These are phyloP conservation scores for Gastrodia elata DNA, from an alignment of 106 monocot genomes.

Conservation along the genomic window DNA sequence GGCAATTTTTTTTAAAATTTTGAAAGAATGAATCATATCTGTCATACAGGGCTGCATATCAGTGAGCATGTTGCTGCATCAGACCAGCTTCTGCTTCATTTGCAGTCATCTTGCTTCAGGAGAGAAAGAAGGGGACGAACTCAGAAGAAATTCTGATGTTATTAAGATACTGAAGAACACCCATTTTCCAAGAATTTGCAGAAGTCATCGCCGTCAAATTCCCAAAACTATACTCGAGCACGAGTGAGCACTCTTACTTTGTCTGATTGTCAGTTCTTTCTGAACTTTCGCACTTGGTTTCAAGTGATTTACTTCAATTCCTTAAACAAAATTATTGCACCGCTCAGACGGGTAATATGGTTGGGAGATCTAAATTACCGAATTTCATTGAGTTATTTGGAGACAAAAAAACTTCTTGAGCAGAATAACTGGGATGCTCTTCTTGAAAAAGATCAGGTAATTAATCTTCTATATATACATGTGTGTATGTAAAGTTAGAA, in stretches of 20 bases:
- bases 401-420: constrained; percentile 36
- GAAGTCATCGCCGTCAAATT: constrained; percentile 14
- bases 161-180: constrained; percentile 42
- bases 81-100: constrained; percentile 57
- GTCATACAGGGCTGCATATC: constrained; percentile 45
- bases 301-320: too few species aligned
- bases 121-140: constrained; percentile 63
- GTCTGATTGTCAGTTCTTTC: neutral
- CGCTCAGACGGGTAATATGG: constrained; percentile 48
- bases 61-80: constrained; percentile 56
- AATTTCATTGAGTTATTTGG: constrained; percentile 40
- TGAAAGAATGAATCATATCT: neutral
- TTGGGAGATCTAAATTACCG: constrained; percentile 58
- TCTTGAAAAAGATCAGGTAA: constrained; percentile 55
- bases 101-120: constrained; percentile 62
- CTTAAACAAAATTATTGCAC: constrained; percentile 2
- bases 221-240: constrained; percentile 40
- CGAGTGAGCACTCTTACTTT: constrained; percentile 22
- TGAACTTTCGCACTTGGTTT: too few species aligned
- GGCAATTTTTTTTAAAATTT: too few species aligned
- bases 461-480: neutral
- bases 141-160: constrained; percentile 55
- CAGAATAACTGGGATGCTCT: constrained; percentile 45
- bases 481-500: neutral
- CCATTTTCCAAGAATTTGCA: constrained; percentile 29